phyloP scores from a whole-genome alignment of 495 filamentous ascomycete genomes.

The Lophium mytilinum region DNA sequence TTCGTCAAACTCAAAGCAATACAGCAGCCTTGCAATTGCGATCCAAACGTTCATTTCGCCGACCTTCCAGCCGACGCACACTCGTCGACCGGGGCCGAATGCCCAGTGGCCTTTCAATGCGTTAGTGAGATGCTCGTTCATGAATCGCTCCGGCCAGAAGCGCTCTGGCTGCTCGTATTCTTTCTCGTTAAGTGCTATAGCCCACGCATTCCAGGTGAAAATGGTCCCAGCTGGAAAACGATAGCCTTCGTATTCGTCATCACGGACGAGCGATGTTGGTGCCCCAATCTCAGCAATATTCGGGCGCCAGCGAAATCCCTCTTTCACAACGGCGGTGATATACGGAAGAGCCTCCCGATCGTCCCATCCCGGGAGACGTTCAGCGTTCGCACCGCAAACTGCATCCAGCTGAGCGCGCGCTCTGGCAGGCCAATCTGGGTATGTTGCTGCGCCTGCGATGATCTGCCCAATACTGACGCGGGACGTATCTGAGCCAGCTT shows the following conservation, averaged over 20 bases:
- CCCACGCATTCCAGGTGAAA: constrained; percentile 13
- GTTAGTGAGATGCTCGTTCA: not conserved
- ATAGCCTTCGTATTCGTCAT: constrained; percentile 12
- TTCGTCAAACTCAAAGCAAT: constrained; percentile 11
- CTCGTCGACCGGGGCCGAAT: constrained; percentile 8
- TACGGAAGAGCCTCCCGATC: constrained; percentile 3
- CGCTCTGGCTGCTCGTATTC: constrained; percentile 1
- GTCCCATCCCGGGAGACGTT: constrained; percentile 1
- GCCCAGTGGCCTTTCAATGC: constrained; percentile 11
- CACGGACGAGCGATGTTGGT: constrained; percentile 6
- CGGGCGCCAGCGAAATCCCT: constrained; percentile 13
- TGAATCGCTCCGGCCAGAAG: constrained; percentile 11
- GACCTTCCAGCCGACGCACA: constrained; percentile 11
- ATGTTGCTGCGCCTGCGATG: constrained; percentile 7
- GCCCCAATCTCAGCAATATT: constrained; percentile 8
- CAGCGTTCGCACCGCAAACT: not conserved
- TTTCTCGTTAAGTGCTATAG: constrained; percentile 3
- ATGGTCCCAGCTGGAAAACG: constrained; percentile 3
- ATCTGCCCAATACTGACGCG: constrained; percentile 7
- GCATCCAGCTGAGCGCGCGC: constrained; percentile 6
- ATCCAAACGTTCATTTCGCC: constrained; percentile 15
- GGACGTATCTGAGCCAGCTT: constrained; percentile 14
- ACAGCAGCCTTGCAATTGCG: constrained; percentile 7
- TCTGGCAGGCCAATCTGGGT: not conserved
- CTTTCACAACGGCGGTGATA: constrained; percentile 5